Evolutionary conservation across 2,329 filamentous ascomycete species (phyloP).

Genomic region (Huntiella moniliformis): DNA sequence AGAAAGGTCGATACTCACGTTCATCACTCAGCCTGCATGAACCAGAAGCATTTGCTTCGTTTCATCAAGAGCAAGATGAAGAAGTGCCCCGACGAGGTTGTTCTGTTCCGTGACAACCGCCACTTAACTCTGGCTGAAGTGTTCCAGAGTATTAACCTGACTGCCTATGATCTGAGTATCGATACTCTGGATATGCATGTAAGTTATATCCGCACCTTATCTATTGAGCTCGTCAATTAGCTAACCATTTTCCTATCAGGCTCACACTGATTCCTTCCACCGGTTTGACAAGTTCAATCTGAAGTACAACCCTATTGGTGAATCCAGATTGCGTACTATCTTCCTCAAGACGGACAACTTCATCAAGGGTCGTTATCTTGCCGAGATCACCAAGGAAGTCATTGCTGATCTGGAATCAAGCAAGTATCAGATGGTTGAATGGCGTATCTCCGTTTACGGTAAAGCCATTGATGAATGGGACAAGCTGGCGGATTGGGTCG

Average conservation of each 20-base stretch:
- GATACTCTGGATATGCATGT: conserved; percentile 98
- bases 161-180: conserved; percentile 92
- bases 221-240: not conserved
- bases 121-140: conserved; percentile 81
- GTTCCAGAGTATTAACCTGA: conserved; percentile 92
- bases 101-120: conserved; percentile 81
- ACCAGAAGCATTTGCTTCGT: conserved; percentile 90
- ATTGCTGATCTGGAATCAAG: conserved; percentile 93
- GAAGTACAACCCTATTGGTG: conserved; percentile 94
- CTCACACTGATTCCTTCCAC: conserved; percentile 94
- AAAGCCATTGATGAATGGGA: conserved; percentile 90
- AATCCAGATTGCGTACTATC: conserved; percentile 89
- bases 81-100: conserved; percentile 85
- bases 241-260: conserved; percentile 26
- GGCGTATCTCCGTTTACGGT: conserved; percentile 95
- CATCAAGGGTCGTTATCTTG: conserved; percentile 85
- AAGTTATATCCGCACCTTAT: conserved; percentile 21
- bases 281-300: conserved; percentile 99
- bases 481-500: conserved; percentile 89
- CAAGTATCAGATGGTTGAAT: conserved; percentile 99
- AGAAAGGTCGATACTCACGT: conserved; percentile 98
- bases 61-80: conserved; percentile 99
- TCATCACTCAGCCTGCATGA: conserved; percentile 98
- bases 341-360: conserved; percentile 98
- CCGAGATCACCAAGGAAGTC: conserved; percentile 95